These are phyloP conservation scores for Acacia pycnantha DNA, from an alignment of 331 rosid genomes.

Conservation along the genomic window DNA sequence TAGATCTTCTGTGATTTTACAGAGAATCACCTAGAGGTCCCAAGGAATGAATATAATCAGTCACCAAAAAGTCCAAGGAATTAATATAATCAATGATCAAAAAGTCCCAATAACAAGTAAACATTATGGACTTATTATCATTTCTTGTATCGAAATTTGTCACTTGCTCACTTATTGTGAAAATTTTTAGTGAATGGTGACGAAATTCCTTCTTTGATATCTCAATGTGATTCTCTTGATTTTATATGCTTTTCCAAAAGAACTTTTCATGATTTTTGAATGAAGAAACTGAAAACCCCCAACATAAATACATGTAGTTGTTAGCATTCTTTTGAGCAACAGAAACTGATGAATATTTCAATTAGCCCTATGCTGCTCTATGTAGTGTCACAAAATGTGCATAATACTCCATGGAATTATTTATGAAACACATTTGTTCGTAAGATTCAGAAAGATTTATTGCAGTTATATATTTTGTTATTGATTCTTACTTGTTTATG, in stretches of 20 bases:
- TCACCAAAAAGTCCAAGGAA: no score
- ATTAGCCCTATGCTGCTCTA: background rate
- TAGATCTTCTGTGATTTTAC: background rate
- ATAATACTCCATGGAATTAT: no score
- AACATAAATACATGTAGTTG: background rate
- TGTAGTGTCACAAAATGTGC: background rate
- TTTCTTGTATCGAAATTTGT: no score
- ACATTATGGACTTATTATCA: no score
- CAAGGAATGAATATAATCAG: no score
- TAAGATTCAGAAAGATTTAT: background rate
- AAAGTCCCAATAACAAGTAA: no score
- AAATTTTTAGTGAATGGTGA: no score
- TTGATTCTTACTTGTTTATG: background rate
- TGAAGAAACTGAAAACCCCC: background rate
- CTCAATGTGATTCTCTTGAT: no score
- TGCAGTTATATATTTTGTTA: background rate
- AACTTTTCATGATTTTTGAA: background rate
- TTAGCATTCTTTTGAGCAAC: background rate
- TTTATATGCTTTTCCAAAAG: background rate
- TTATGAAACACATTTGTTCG: background rate
- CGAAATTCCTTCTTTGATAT: no score
- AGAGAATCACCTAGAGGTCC: no score
- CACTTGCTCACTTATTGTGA: no score
- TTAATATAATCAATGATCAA: no score
- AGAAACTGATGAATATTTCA: background rate